A percentile compares a stretch with the other conserved stretches of the same genome.
These are phyloP conservation scores for Seiridium unicorne DNA, from an alignment of 2,329 filamentous ascomycete genomes.

Conservation along the genomic window DNA sequence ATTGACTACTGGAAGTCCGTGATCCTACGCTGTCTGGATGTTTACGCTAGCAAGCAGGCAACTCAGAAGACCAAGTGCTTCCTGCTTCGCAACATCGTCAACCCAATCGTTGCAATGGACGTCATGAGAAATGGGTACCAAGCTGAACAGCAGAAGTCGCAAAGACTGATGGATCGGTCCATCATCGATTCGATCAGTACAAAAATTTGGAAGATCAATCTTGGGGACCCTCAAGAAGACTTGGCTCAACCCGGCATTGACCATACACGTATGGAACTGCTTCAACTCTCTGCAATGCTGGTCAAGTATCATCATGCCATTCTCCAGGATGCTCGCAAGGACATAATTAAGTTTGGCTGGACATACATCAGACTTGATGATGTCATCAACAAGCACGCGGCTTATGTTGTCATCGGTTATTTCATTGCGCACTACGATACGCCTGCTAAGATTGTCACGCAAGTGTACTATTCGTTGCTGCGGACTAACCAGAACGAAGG, in stretches of 20 bases:
- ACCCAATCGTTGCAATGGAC: slow-evolving; percentile 95
- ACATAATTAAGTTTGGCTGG: slow-evolving; percentile 99
- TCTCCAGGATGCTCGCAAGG: slow-evolving; percentile 88
- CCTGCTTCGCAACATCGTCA: slow-evolving; percentile 86
- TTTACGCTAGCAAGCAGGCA: slow-evolving; percentile 76
- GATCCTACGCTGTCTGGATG: slow-evolving; percentile 81
- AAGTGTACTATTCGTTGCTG: slow-evolving; percentile 89
- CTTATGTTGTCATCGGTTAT: slow-evolving; percentile 94
- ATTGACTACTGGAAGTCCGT: slow-evolving; percentile 83
- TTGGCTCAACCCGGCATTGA: slow-evolving; percentile 83
- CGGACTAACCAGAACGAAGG: slow-evolving; percentile 96
- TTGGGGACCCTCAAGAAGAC: slow-evolving; percentile 80
- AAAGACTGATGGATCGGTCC: slow-evolving; percentile 77
- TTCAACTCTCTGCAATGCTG: slow-evolving; percentile 91
- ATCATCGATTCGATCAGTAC: slow-evolving; percentile 89
- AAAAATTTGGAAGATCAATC: slow-evolving; percentile 90
- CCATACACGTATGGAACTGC: slow-evolving; percentile 90
- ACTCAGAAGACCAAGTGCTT: slow-evolving; percentile 93
- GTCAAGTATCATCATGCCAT: slow-evolving; percentile 92
- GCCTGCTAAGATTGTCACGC: slow-evolving; percentile 89
- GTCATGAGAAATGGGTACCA: slow-evolving; percentile 79
- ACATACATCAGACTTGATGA: slow-evolving; percentile 98
- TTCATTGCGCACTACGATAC: slow-evolving; percentile 98
- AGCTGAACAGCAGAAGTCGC: slow-evolving; percentile 53
- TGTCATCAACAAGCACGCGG: slow-evolving; percentile 97